Percentiles rank a stretch among this genome's conserved stretches.
Evolutionary conservation across 2,329 filamentous ascomycete genomes (phyloP).

Genomic region (Fusarium agapanthi): DNA sequence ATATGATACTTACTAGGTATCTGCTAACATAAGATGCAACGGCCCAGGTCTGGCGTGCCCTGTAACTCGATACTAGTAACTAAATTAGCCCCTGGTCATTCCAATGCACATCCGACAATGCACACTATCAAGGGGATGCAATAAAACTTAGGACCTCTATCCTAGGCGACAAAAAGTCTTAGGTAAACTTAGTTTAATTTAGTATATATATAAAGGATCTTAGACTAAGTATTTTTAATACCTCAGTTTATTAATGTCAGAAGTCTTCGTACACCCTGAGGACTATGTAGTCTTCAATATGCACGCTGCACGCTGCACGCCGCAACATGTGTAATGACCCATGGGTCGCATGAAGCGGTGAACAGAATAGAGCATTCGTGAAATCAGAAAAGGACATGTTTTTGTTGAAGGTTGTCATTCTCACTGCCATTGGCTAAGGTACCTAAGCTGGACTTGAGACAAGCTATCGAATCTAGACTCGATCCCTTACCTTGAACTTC

Average conservation of each 20-base stretch:
- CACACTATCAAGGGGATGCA: neutral
- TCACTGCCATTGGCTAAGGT: neutral
- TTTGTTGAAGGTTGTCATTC: neutral
- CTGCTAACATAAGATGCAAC: constrained; percentile 21
- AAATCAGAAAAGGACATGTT: neutral
- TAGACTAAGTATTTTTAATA: no score
- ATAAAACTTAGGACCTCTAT: no score
- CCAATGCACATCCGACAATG: neutral
- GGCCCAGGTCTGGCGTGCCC: constrained; percentile 2
- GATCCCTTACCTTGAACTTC: neutral
- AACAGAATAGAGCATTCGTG: neutral
- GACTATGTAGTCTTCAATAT: neutral
- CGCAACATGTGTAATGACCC: neutral
- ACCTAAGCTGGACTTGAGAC: neutral
- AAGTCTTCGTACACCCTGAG: no score
- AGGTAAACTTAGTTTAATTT: no score
- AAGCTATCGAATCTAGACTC: neutral
- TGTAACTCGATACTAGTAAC: neutral
- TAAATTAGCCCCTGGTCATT: neutral
- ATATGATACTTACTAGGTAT: neutral
- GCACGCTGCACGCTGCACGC: neutral
- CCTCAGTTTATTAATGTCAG: no score
- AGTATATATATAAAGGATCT: no score
- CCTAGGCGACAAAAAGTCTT: no score
- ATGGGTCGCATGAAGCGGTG: constrained; percentile 11